Evolutionary conservation across 768 basidiomycete species (phyloP).

Genomic region (Neoboletus magnificus): DNA sequence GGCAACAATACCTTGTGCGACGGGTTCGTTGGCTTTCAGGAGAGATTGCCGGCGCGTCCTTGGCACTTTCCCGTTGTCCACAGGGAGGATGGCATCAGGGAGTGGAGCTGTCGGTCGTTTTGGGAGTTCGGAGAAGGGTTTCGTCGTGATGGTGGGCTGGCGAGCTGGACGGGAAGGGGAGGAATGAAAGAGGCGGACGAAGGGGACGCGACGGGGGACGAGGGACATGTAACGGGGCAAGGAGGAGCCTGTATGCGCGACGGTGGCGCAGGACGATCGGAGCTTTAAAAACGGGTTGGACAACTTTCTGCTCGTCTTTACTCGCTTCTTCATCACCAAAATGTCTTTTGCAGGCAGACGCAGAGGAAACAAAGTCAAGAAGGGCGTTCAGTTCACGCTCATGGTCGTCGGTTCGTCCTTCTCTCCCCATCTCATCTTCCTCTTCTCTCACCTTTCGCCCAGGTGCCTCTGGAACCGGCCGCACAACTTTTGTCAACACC

Average conservation of each 20-base stretch:
- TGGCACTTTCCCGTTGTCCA: not conserved
- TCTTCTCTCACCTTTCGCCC: conserved; percentile 11
- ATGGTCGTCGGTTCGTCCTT: conserved; percentile 89
- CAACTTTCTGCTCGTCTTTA: conserved; percentile 32
- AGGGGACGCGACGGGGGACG: conserved; percentile 11
- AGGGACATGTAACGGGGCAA: conserved; percentile 3
- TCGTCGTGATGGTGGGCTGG: conserved; percentile 38
- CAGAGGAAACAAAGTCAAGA: conserved; percentile 94
- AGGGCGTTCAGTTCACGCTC: conserved; percentile 96
- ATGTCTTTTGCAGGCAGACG: conserved; percentile 88
- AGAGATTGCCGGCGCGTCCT: not conserved
- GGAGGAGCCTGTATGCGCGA: conserved; percentile 26
- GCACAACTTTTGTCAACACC: conserved; percentile 99
- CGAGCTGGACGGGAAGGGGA: not conserved
- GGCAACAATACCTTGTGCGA: conserved; percentile 6
- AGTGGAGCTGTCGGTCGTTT: conserved; percentile 23
- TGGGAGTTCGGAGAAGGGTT: conserved; percentile 60
- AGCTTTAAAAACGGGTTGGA: conserved; percentile 34
- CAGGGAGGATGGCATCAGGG: not conserved
- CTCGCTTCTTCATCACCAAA: conserved; percentile 32
- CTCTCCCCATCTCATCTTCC: not conserved
- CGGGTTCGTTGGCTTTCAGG: not conserved
- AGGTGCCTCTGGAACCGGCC: conserved; percentile 97
- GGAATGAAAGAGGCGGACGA: conserved; percentile 9
- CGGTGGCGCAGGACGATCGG: conserved; percentile 32